Percentiles rank a stretch among this genome's conserved stretches.
phyloP scores from a whole-genome alignment of 257 asterid genomes.

The Handroanthus guayacan region DNA sequence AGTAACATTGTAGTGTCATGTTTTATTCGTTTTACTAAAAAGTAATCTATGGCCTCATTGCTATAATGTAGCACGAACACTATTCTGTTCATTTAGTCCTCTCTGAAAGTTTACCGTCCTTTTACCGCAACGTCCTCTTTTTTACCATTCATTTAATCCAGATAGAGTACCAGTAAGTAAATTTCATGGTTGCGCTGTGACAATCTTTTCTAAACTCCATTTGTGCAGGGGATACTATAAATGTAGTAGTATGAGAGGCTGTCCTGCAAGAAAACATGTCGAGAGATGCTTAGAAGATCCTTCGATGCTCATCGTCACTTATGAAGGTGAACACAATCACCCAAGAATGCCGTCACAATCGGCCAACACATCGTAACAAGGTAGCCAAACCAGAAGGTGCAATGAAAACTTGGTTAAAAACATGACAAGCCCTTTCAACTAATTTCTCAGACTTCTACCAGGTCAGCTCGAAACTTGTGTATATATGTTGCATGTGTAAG shows the following conservation, averaged over 20 bases:
- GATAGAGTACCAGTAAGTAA: too few relatives aligned
- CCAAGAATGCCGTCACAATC: constrained; percentile 77
- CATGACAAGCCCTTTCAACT: constrained; percentile 3
- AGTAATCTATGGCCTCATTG: too few relatives aligned
- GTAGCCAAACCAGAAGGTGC: too few relatives aligned
- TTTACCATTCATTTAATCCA: background rate
- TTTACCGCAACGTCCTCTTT: too few relatives aligned
- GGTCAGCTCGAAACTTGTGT: constrained; percentile 35
- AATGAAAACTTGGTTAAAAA: background rate
- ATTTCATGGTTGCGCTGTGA: constrained; percentile 19
- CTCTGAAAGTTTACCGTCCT: too few relatives aligned
- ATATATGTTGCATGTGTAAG: constrained; percentile 34
- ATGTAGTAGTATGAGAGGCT: constrained; percentile 97
- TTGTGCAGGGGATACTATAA: constrained; percentile 91
- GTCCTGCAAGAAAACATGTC: constrained; percentile 95
- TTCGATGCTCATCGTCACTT: constrained; percentile 87
- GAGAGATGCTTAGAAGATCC: constrained; percentile 96
- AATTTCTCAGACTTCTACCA: background rate
- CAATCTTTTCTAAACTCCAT: constrained; percentile 43
- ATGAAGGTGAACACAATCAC: constrained; percentile 96
- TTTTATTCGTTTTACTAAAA: background rate
- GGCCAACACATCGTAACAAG: constrained; percentile 45
- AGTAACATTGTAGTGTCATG: background rate
- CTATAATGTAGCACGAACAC: too few relatives aligned
- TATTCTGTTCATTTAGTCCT: too few relatives aligned